Base-by-base conservation (phyloP, 1,284 basidiomycete genomes). In the Apiotrichum veenhuisii region DNA sequence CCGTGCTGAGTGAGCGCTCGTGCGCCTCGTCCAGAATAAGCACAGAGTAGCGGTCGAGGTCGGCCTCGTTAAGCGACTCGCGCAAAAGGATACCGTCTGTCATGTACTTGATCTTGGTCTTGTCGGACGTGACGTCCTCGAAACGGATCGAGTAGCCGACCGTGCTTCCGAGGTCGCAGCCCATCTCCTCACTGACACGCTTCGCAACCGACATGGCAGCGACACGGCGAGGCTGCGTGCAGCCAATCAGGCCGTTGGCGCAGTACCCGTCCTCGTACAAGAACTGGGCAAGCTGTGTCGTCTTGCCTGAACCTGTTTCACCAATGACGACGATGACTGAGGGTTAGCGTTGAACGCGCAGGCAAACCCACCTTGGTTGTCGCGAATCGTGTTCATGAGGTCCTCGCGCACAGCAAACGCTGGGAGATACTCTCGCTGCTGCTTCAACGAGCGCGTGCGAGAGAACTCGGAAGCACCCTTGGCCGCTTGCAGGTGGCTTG, bases 161-260 rank as follows among this genome's bases (percentile, higher is more conserved):
- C 1, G 85, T 85, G 2, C 82, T 80, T 9, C 95, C 95, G 0
- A 98, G 83, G 78, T 90, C 87, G 76, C 88, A 90, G 69, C 82
- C 81, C 82, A 84, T 83, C 77, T 98, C 95, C 71, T 98, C 95
- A 71, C 90, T 93, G 56, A 98, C 95, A 78, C 95, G 92, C 79
- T 98, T 98, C 10, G 95, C 95, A 4, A 98, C 95, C 17, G 90
- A 94, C 94, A 98, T 98, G 14, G 95, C 94, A 47, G 95, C 94
- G 14, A 98, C 94, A 80, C 94, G 91, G 70, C 95, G 85, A 40
- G 94, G 94, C 72, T 98, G 94, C 0, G 95, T 98, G 69, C 94
- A 98, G 9, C 93, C 93, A 43, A 98, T 85, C 38, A 96, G 82
- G 10, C 94, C 94, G 73, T 87, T 83, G 18, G 82, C 77, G 59